Base-by-base conservation (phyloP, 2,329 filamentous ascomycete species). In the Zarea fungicola region DNA sequence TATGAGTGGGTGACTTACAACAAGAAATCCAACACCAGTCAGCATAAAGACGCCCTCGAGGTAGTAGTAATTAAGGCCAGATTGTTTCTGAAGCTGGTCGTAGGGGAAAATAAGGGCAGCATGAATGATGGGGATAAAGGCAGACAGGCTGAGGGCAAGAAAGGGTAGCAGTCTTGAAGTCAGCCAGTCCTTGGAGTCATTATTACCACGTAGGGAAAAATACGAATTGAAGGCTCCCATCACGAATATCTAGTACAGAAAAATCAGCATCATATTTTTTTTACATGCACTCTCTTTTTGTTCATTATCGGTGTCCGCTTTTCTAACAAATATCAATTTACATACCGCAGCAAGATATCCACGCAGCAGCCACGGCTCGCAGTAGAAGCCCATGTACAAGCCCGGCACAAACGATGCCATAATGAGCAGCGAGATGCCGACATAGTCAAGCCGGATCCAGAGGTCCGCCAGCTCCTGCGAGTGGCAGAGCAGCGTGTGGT, bases 351-450 rank as follows among this genome's bases (percentile, higher is more conserved):
- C 50, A 57, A 63, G 69, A 52, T 72, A 69, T 2, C 60, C 42
- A 21, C 49, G 59, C 36, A 63, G 61, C 35, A 67, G 50, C 7
- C 34, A 23, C n/a, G 57, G 56, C 50, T 68, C 65, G 50, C 65
- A 70, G 48, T 65, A 70, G 49, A 72, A 72, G 7, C 60, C 58
- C 31, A 69, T 59, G 47, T 71, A 71, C n/a, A 70, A 55, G 3
- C 66, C 67, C 6, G 65, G 64, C 23, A 69, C 52, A 40, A 72
- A 70, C 28, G 59, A 62, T 2, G 66, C 68, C 16, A 69, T 44
- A 26, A 65, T 72, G 36, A 68, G 58, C 10, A 67, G 42, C 16
- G 69, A 52, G 42, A 72, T 72, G 16, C 63, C 66, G 2, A 62
- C 53, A 49, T 65, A 69, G 52, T 72, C 70, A 7, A 68, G 44